These are phyloP conservation scores for Hygrophorus russula DNA, from an alignment of 768 basidiomycete genomes.

Conservation along the genomic window DNA sequence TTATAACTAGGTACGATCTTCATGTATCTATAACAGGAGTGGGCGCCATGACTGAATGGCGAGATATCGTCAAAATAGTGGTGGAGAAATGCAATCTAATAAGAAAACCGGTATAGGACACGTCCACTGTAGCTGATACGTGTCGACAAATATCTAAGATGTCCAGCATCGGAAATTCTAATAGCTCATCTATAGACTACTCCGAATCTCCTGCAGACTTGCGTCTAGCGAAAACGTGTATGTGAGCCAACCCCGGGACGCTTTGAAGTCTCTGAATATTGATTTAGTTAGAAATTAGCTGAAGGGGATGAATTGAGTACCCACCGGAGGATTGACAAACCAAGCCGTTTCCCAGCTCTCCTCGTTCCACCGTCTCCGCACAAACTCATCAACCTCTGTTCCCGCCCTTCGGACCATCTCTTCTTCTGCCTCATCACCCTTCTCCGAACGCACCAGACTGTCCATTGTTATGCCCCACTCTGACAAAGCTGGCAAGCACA, in stretches of 20 bases:
- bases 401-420: slow-evolving; percentile 38
- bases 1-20: slow-evolving; percentile 4
- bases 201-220: slow-evolving; percentile 21
- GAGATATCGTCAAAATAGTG: slow-evolving; percentile 70
- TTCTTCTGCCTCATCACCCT: slow-evolving; percentile 43
- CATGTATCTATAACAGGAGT: slow-evolving; percentile 37
- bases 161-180: background rate
- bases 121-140: no score
- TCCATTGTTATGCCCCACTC: slow-evolving; percentile 66
- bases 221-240: slow-evolving; percentile 74
- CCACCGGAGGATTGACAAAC: slow-evolving; percentile 83
- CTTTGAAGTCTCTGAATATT: slow-evolving; percentile 62
- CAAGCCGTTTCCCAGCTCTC: slow-evolving; percentile 82
- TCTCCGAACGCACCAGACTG: slow-evolving; percentile 40
- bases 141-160: no score
- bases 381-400: slow-evolving; percentile 49
- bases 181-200: no score
- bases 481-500: slow-evolving; percentile 48
- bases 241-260: slow-evolving; percentile 68
- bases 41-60: slow-evolving; percentile 97
- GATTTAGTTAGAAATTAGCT: background rate
- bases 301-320: slow-evolving; percentile 15
- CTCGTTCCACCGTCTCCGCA: slow-evolving; percentile 58
- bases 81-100: slow-evolving; percentile 39
- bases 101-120: background rate